A percentile compares a stretch with the other conserved stretches of the same genome.
Evolutionary conservation across 108 stramenopile genomes (phyloP).

Genomic region (Pseudonitzschia delicatissima): DNA sequence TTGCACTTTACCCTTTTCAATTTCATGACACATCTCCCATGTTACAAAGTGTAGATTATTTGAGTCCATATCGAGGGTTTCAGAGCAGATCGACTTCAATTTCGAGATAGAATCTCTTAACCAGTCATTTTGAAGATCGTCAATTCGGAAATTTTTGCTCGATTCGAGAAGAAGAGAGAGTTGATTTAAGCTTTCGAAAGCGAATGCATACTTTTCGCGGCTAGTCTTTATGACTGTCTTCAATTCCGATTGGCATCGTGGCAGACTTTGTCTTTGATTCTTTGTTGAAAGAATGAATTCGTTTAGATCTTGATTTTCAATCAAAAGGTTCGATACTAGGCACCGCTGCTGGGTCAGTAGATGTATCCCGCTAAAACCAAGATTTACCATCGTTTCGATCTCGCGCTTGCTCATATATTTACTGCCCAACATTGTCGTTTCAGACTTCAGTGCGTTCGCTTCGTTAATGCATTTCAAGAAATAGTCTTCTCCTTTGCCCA

Average conservation of each 20-base stretch:
- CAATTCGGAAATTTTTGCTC: slow-evolving; percentile 26
- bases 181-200: slow-evolving; percentile 49
- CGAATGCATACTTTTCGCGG: slow-evolving; percentile 27
- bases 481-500: slow-evolving; percentile 63
- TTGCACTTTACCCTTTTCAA: slow-evolving; percentile 18
- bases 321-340: slow-evolving; percentile 12
- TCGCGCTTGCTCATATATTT: slow-evolving; percentile 74
- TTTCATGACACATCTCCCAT: slow-evolving; percentile 1
- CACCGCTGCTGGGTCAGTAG: slow-evolving; percentile 37
- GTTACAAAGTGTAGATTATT: neutral
- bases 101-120: slow-evolving; percentile 28
- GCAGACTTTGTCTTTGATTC: slow-evolving; percentile 23
- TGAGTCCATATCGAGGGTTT: neutral
- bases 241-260: slow-evolving; percentile 37
- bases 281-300: neutral
- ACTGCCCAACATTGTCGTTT: slow-evolving; percentile 68
- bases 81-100: slow-evolving; percentile 14
- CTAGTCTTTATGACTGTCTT: slow-evolving; percentile 19
- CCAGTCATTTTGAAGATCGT: slow-evolving; percentile 4
- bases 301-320: slow-evolving; percentile 9
- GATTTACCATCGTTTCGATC: slow-evolving; percentile 65
- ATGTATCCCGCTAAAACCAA: slow-evolving; percentile 52
- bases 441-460: slow-evolving; percentile 54
- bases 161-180: slow-evolving; percentile 41
- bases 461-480: slow-evolving; percentile 64